Evolutionary conservation across 352 stramenopile genomes (phyloP), one percentile per base, ranked within the genome.

Genomic region (Phytophthora syringae): DNA sequence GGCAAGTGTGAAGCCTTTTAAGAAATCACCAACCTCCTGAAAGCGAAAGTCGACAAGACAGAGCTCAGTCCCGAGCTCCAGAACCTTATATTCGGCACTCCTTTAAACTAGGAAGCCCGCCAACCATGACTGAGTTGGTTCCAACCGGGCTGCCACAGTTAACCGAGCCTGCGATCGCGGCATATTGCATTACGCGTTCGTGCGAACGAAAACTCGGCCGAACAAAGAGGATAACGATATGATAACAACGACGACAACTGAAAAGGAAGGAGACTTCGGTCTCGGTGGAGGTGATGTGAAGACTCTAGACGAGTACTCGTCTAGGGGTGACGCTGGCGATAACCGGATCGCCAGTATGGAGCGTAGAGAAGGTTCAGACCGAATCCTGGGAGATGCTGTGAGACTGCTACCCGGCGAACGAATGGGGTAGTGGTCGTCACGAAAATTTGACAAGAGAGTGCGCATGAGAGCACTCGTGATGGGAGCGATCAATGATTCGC

Each of bases 81-180:
- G 15, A 36, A 13, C 9, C 30, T 36, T 12, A 10, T 36, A 36
- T 36, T 42, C 34, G 15, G 34, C 34, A 20, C 3, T 18, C 27
- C 47, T 40, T 49, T 49, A 52, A 57, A 52, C 56, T 49, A 48
- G 56, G 34, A 39, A 30, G 24, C 45, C 49, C 39, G 15, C 36
- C 47, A 49, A 60, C 58, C 15, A 16, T 39, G 34, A 39, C 48
- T 66, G 48, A 27, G 58, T 59, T 59, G 43, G 60, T 52, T 5
- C 30, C 7, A n/a, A 50, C 30, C 18, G 55, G 45, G 34, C 32
- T 56, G 32, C 24, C 30, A 55, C 55, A 56, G 55, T 56, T 64
- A 64, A 22, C 24, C 4, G 53, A 53, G 13, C 30, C 40, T 13
- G 2, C 34, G n/a, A n/a, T n/a, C n/a, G n/a, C n/a, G n/a, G n/a